These are phyloP conservation scores for Venturia carpophila DNA, from an alignment of 2,329 filamentous ascomycete species.

Conservation along the genomic window DNA sequence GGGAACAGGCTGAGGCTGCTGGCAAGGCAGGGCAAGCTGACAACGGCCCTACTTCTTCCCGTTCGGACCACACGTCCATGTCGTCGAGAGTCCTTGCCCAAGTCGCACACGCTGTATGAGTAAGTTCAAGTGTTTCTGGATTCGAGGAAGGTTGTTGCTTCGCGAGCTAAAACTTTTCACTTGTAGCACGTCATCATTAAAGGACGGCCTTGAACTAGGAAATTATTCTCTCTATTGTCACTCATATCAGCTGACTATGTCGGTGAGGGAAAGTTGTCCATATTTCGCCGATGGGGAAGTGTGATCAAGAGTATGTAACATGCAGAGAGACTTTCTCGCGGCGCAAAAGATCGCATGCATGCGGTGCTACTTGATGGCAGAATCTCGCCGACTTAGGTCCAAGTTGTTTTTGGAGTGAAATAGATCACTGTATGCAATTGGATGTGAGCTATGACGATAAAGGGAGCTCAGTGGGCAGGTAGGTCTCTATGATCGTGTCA, in stretches of 20 bases:
- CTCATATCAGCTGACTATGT: not conserved
- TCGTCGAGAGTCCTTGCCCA: not conserved
- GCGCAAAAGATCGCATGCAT: not conserved
- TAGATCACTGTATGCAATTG: no score
- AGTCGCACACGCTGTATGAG: not conserved
- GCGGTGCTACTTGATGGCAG: not conserved
- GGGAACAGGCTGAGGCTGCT: conserved; percentile 5
- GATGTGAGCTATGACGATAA: not conserved
- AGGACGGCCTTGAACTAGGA: conserved; percentile 1
- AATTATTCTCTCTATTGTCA: not conserved
- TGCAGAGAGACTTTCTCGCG: not conserved
- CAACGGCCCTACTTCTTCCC: not conserved
- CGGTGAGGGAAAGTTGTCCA: not conserved
- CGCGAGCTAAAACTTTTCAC: not conserved
- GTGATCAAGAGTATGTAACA: not conserved
- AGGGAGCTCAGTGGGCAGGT: not conserved
- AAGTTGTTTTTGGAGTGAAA: not conserved
- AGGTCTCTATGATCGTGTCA: not conserved
- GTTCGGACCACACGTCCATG: conserved; percentile 1
- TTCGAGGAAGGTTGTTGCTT: not conserved
- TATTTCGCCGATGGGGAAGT: not conserved
- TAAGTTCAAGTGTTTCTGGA: not conserved
- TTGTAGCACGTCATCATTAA: conserved; percentile 4
- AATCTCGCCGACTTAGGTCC: not conserved
- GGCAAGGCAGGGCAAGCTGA: not conserved